phyloP scores from a whole-genome alignment of 352 stramenopile genomes.

The Globisporangium spiculum region DNA sequence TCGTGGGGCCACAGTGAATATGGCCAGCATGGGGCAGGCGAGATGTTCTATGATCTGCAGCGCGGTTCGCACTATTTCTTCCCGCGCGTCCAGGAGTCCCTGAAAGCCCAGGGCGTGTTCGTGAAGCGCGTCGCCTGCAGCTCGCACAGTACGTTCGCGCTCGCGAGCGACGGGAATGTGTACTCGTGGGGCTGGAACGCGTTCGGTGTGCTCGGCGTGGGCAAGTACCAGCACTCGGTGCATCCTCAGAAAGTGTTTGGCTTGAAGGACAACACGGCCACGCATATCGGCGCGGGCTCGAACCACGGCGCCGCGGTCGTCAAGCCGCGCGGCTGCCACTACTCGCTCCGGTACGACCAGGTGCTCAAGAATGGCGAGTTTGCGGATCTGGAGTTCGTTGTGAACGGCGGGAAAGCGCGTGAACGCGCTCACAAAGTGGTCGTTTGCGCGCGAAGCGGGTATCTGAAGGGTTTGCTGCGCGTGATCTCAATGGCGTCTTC shows the following conservation, averaged over 20 bases:
- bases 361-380: slow-evolving; percentile 53
- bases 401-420: slow-evolving; percentile 23
- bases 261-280: slow-evolving; percentile 53
- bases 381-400: slow-evolving; percentile 51
- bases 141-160: slow-evolving; percentile 72
- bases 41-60: slow-evolving; percentile 70
- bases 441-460: slow-evolving; percentile 54
- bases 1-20: slow-evolving; percentile 84
- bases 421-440: slow-evolving; percentile 47
- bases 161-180: slow-evolving; percentile 47
- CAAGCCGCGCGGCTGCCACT: slow-evolving; percentile 49
- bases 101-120: slow-evolving; percentile 33
- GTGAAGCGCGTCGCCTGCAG: slow-evolving; percentile 50
- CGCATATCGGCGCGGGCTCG: slow-evolving; percentile 55
- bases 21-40: slow-evolving; percentile 68
- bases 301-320: slow-evolving; percentile 69
- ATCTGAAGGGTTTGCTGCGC: slow-evolving; percentile 54
- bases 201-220: slow-evolving; percentile 70
- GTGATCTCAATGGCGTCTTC: slow-evolving; percentile 23
- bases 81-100: slow-evolving; percentile 51
- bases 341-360: slow-evolving; percentile 57
- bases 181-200: slow-evolving; percentile 89
- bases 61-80: slow-evolving; percentile 75
- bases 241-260: slow-evolving; percentile 61
- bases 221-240: slow-evolving; percentile 72